These are phyloP conservation scores for Trichosporon coremiiforme DNA, from an alignment of 1,284 basidiomycete genomes.

Conservation along the genomic window DNA sequence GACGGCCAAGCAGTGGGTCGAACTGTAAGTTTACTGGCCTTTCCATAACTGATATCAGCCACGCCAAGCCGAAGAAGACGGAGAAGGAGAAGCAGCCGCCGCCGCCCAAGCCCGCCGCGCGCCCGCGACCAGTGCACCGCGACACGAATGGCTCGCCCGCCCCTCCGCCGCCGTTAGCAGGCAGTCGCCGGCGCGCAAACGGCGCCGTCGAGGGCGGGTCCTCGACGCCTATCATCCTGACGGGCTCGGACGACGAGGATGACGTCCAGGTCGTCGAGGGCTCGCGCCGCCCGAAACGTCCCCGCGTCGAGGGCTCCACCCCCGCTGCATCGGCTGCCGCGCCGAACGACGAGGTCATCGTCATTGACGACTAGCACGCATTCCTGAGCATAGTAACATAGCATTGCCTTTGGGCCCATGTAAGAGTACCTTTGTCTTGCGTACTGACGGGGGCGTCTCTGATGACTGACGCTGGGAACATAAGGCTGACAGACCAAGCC, in stretches of 20 bases:
- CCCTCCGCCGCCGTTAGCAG: conserved; percentile 19
- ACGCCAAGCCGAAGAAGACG: conserved; percentile 38
- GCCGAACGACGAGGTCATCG: conserved; percentile 43
- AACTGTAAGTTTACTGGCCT: conserved; percentile 66
- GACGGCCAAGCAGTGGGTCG: conserved; percentile 90
- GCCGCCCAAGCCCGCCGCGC: conserved; percentile 19
- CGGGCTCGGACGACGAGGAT: conserved; percentile 27
- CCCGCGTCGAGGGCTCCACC: conserved; percentile 16
- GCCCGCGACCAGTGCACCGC: conserved; percentile 28
- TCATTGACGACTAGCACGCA: conserved; percentile 41
- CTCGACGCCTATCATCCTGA: conserved; percentile 19
- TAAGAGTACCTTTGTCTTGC: background rate
- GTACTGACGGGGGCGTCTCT: too few relatives aligned
- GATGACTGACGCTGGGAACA: too few relatives aligned
- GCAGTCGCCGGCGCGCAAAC: conserved; percentile 29
- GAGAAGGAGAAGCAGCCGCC: conserved; percentile 20
- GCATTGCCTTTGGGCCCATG: background rate
- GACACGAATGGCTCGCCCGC: conserved; percentile 28
- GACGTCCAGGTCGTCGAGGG: conserved; percentile 18
- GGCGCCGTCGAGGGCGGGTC: conserved; percentile 28
- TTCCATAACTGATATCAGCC: conserved; percentile 34
- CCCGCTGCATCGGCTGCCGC: background rate
- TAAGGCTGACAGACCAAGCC: too few relatives aligned
- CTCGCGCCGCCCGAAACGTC: conserved; percentile 25
- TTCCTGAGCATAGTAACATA: conserved; percentile 1